phyloP scores from a whole-genome alignment of 2,329 filamentous ascomycete species.

The Aureobasidium mangrovei region DNA sequence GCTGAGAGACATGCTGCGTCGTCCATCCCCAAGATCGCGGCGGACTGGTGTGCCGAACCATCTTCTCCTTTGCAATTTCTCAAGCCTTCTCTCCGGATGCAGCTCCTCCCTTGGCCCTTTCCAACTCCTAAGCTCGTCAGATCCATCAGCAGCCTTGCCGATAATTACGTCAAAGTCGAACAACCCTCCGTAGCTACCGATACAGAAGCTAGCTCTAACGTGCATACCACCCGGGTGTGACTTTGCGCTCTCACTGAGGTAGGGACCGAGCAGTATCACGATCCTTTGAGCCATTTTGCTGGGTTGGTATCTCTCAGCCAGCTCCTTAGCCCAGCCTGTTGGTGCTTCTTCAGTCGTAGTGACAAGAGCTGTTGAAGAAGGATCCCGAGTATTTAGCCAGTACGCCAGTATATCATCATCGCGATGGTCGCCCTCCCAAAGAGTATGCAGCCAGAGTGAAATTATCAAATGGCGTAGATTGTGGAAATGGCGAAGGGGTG shows the following conservation, averaged over 20 bases:
- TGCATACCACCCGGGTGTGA: slow-evolving; percentile 32
- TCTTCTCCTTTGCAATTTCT: slow-evolving; percentile 34
- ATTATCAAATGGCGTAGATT: slow-evolving; percentile 34
- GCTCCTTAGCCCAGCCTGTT: slow-evolving; percentile 34
- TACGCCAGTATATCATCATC: slow-evolving; percentile 37
- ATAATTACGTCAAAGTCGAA: slow-evolving; percentile 39
- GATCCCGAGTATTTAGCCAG: slow-evolving; percentile 34
- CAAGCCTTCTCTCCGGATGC: slow-evolving; percentile 32
- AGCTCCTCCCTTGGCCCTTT: slow-evolving; percentile 37
- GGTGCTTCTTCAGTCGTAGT: slow-evolving; percentile 23
- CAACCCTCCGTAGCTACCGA: slow-evolving; percentile 33
- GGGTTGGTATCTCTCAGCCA: slow-evolving; percentile 33
- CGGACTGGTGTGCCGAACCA: slow-evolving; percentile 30
- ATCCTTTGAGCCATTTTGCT: slow-evolving; percentile 34
- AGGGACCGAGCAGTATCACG: slow-evolving; percentile 32
- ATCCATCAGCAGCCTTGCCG: slow-evolving; percentile 24
- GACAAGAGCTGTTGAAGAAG: slow-evolving; percentile 32
- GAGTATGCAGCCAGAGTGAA: slow-evolving; percentile 35
- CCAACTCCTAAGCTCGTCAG: slow-evolving; percentile 33
- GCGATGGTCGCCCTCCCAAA: slow-evolving; percentile 31
- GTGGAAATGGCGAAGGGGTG: slow-evolving; percentile 34
- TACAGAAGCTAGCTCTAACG: slow-evolving; percentile 38
- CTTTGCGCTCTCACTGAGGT: slow-evolving; percentile 34
- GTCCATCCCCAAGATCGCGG: not conserved
- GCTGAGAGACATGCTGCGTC: not conserved